A percentile compares a stretch with the other conserved stretches of the same genome.
These are phyloP conservation scores for Colletotrichum tofieldiae DNA, from an alignment of 2,329 filamentous ascomycete genomes.

Conservation along the genomic window DNA sequence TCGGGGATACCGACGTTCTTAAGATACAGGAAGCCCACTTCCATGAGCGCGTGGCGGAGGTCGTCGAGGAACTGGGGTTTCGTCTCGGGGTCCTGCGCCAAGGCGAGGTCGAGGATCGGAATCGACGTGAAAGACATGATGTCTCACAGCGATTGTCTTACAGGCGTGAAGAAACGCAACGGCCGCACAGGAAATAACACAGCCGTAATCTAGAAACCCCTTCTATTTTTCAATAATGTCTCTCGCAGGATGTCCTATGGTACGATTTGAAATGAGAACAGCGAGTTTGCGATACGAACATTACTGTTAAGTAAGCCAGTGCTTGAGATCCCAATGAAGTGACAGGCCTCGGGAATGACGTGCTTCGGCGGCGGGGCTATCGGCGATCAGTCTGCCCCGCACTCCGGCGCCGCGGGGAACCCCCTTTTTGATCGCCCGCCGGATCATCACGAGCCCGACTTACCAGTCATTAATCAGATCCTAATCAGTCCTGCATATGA, in stretches of 20 bases:
- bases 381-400: slow-evolving; percentile 33
- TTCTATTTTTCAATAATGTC: neutral
- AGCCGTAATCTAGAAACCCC: too few species aligned
- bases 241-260: too few species aligned
- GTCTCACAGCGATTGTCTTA: neutral
- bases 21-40: slow-evolving; percentile 91
- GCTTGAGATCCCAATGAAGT: slow-evolving; percentile 27
- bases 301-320: slow-evolving; percentile 9
- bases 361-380: slow-evolving; percentile 26
- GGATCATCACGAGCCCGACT: neutral
- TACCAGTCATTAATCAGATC: neutral
- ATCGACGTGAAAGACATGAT: slow-evolving; percentile 81
- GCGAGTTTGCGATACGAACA: neutral
- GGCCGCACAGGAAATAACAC: neutral
- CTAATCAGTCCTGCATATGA: neutral
- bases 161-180: neutral
- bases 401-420: slow-evolving; percentile 28
- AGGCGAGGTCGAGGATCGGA: slow-evolving; percentile 83
- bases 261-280: neutral
- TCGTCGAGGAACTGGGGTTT: slow-evolving; percentile 81
- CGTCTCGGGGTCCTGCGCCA: slow-evolving; percentile 73
- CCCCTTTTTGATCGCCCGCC: neutral
- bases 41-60: slow-evolving; percentile 82
- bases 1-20: slow-evolving; percentile 83
- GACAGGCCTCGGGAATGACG: slow-evolving; percentile 38